These are phyloP conservation scores for Saccharomyces uvarum DNA, from an alignment of 1,139 yeast genomes.

Conservation along the genomic window DNA sequence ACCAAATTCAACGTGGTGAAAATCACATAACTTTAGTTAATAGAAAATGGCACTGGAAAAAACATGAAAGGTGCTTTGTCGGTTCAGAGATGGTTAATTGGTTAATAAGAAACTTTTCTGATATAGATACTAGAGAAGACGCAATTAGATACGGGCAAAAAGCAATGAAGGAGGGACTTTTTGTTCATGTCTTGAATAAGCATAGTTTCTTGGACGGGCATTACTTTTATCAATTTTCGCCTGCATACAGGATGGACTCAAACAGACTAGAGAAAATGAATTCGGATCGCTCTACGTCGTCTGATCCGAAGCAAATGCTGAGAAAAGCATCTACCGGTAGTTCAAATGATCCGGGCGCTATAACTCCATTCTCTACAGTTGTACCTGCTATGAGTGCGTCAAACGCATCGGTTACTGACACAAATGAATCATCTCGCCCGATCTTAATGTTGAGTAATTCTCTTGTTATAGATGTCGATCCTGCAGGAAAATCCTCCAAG, in stretches of 20 bases:
- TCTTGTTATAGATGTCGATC: constrained; percentile 70
- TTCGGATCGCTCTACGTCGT: constrained; percentile 2
- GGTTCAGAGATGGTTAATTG: constrained; percentile 84
- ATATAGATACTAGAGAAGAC: constrained; percentile 71
- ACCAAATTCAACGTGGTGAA: constrained; percentile 53
- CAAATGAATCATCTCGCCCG: constrained; percentile 8
- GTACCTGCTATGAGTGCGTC: background rate
- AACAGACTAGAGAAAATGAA: constrained; percentile 7
- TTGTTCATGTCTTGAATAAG: constrained; percentile 72
- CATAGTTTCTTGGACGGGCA: constrained; percentile 89
- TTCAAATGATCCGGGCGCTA: constrained; percentile 4
- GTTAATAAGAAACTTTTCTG: constrained; percentile 71
- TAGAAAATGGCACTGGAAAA: constrained; percentile 85
- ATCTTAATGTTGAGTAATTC: constrained; percentile 38
- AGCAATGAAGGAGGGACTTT: constrained; percentile 62
- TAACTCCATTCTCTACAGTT: background rate
- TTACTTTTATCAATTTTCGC: constrained; percentile 70
- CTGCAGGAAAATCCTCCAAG: constrained; percentile 59
- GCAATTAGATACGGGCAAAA: constrained; percentile 74
- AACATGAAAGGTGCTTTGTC: constrained; percentile 68
- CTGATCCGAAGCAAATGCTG: constrained; percentile 2
- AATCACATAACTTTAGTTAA: constrained; percentile 58
- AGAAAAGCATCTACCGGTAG: constrained; percentile 7
- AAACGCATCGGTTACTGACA: background rate
- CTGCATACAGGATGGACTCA: constrained; percentile 40